phyloP scores from a whole-genome alignment of 345 rosid genomes.

The Nephelium lappaceum region DNA sequence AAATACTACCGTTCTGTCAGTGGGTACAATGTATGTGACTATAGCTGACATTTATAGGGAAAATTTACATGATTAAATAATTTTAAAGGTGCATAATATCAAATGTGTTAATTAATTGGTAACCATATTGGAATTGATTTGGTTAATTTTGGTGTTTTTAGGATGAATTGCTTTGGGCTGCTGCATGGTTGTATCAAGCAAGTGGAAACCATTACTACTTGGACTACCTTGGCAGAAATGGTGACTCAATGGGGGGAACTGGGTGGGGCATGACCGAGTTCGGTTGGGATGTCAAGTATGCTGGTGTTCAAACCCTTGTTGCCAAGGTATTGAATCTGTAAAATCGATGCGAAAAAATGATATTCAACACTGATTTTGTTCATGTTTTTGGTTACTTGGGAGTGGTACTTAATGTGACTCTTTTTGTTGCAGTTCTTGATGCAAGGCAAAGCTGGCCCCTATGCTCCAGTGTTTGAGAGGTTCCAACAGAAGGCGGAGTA shows the following conservation, averaged over 20 bases:
- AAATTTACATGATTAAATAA: too few relatives aligned
- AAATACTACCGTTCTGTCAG: conserved; percentile 86
- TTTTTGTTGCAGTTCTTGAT: conserved; percentile 62
- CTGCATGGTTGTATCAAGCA: conserved; percentile 96
- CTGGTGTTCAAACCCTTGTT: conserved; percentile 92
- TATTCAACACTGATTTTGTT: neutral
- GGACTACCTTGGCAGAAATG: conserved; percentile 83
- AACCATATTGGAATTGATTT: neutral
- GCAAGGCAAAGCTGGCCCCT: conserved; percentile 81
- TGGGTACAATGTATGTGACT: conserved; percentile 75
- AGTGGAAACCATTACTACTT: conserved; percentile 70
- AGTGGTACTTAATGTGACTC: neutral
- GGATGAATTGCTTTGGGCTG: conserved; percentile 98
- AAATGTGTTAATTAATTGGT: too few relatives aligned
- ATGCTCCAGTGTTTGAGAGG: conserved; percentile 69
- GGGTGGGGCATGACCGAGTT: conserved; percentile 95
- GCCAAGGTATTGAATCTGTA: conserved; percentile 61
- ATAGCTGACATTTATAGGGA: neutral
- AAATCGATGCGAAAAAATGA: neutral
- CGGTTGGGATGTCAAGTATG: conserved; percentile 97
- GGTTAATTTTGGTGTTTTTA: conserved; percentile 27
- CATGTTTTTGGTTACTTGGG: too few relatives aligned
- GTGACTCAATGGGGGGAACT: conserved; percentile 88
- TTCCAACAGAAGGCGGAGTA: conserved; percentile 84
- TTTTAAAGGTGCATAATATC: too few relatives aligned